These are phyloP conservation scores for Flagelloscypha sp. DNA, from an alignment of 768 basidiomycete genomes.

Conservation along the genomic window DNA sequence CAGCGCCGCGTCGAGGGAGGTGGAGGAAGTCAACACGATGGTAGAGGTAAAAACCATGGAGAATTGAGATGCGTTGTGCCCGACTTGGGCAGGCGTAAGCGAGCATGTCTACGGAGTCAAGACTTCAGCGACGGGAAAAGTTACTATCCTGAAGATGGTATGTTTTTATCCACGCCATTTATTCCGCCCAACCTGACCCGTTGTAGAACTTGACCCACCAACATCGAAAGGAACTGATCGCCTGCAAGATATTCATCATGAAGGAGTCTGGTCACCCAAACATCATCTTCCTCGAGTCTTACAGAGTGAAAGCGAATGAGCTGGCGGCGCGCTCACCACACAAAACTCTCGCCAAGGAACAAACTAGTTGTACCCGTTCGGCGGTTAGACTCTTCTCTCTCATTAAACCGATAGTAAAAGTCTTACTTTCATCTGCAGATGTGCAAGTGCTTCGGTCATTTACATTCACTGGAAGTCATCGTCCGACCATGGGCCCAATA, in stretches of 20 bases:
- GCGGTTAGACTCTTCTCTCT: constrained; percentile 85
- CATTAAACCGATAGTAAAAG: too few species aligned
- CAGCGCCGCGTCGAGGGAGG: too few species aligned
- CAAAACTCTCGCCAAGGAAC: constrained; percentile 89
- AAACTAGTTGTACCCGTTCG: constrained; percentile 83
- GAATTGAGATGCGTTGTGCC: too few species aligned
- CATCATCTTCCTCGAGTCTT: constrained; percentile 90
- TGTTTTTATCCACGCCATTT: too few species aligned
- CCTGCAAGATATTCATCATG: constrained; percentile 98
- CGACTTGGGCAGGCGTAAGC: too few species aligned
- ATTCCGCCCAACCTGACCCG: too few species aligned
- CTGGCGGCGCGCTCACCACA: constrained; percentile 92
- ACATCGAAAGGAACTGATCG: constrained; percentile 94
- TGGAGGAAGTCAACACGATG: too few species aligned
- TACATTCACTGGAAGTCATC: constrained; percentile 94
- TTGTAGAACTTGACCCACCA: constrained; percentile 92
- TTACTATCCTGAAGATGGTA: constrained; percentile 99
- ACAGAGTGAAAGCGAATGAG: constrained; percentile 80
- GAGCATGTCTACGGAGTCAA: constrained; percentile 98
- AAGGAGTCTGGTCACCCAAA: constrained; percentile 96
- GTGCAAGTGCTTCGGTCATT: constrained; percentile 85
- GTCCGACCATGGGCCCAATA: constrained; percentile 95
- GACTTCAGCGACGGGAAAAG: constrained; percentile 72
- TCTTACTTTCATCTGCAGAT: constrained; percentile 57
- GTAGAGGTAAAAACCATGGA: too few species aligned